phyloP scores from a whole-genome alignment of 208 protist genomes.

The Tritrichomonas musculus region DNA sequence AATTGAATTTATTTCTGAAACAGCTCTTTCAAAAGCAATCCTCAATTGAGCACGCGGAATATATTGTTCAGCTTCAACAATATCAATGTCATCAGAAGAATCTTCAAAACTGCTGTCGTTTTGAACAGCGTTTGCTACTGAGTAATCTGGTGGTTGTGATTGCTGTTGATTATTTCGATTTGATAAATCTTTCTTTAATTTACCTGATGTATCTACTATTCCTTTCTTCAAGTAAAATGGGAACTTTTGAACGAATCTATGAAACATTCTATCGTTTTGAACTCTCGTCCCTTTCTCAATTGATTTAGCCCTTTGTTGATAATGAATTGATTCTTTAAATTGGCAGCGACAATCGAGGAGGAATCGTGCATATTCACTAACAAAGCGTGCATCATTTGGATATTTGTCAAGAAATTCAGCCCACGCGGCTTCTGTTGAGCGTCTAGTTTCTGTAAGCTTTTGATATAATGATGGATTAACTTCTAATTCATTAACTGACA shows the following conservation, averaged over 20 bases:
- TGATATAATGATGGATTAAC: neutral
- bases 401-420: neutral
- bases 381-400: conserved; percentile 2
- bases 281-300: neutral
- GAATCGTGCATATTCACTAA: neutral
- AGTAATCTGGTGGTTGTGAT: too few relatives aligned
- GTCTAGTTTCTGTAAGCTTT: neutral
- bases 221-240: conserved; percentile 16
- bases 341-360: neutral
- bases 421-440: neutral
- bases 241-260: neutral
- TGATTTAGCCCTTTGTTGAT: neutral
- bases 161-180: too few relatives aligned
- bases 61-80: neutral
- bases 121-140: too few relatives aligned
- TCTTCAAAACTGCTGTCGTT: neutral
- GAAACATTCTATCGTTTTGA: neutral
- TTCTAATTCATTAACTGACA: neutral
- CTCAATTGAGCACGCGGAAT: neutral
- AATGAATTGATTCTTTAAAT: neutral
- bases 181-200: too few relatives aligned
- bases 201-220: neutral
- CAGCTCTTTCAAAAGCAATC: neutral
- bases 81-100: neutral
- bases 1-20: neutral